phyloP scores from a whole-genome alignment of 106 monocot genomes.

The Dendrobium catenatum region DNA sequence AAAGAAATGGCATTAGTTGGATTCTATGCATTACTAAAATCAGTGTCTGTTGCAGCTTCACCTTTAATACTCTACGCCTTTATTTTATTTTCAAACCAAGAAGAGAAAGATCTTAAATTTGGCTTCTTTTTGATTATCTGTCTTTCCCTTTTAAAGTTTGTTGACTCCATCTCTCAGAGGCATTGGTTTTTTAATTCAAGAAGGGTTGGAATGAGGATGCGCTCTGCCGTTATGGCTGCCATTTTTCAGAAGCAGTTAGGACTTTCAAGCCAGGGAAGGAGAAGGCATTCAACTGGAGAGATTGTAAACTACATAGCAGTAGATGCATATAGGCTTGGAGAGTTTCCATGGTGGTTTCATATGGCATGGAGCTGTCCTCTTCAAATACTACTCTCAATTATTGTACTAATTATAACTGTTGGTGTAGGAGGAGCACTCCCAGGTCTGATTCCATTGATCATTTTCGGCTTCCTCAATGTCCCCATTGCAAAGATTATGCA shows the following conservation, averaged over 20 bases:
- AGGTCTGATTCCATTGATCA: slow-evolving; percentile 44
- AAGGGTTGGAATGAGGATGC: slow-evolving; percentile 67
- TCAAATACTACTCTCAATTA: slow-evolving; percentile 44
- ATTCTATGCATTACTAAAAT: slow-evolving; percentile 54
- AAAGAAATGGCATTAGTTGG: slow-evolving; percentile 58
- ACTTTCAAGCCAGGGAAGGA: slow-evolving; percentile 41
- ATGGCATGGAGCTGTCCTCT: slow-evolving; percentile 60
- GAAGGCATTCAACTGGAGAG: slow-evolving; percentile 61
- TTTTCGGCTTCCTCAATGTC: slow-evolving; percentile 49
- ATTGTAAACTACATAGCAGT: slow-evolving; percentile 79
- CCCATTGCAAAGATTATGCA: slow-evolving; percentile 67
- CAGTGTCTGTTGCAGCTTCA: slow-evolving; percentile 20
- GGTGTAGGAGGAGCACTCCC: slow-evolving; percentile 51
- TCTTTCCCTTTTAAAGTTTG: slow-evolving; percentile 34
- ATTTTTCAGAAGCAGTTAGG: slow-evolving; percentile 70
- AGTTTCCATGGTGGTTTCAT: slow-evolving; percentile 81
- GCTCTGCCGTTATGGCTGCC: slow-evolving; percentile 67
- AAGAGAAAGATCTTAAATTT: slow-evolving; percentile 14
- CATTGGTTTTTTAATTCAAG: slow-evolving; percentile 78
- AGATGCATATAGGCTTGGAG: slow-evolving; percentile 83
- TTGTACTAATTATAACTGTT: slow-evolving; percentile 42
- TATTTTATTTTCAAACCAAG: slow-evolving; percentile 32
- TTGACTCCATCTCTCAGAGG: slow-evolving; percentile 77
- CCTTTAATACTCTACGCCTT: slow-evolving; percentile 65
- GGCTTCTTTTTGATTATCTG: slow-evolving; percentile 35